Percentiles rank a stretch among this genome's conserved stretches.
phyloP scores from a whole-genome alignment of 352 stramenopile species.

The Pilasporangium apinafurcum region DNA sequence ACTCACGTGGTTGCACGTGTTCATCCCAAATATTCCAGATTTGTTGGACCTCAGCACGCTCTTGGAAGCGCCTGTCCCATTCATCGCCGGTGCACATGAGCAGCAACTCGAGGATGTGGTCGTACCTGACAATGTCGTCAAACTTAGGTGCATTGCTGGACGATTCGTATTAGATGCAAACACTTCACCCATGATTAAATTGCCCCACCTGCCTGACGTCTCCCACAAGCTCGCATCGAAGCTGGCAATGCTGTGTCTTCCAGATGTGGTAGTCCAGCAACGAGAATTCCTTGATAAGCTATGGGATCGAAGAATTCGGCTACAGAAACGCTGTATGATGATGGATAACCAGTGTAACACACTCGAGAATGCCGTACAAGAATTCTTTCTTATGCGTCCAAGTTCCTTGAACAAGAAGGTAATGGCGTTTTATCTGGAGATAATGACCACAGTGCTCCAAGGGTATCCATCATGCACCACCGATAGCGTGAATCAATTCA shows the following conservation, averaged over 20 bases:
- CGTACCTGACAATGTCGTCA: conserved; percentile 31
- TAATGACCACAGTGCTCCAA: conserved; percentile 11
- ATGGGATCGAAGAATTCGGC: conserved; percentile 36
- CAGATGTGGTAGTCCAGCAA: conserved; percentile 17
- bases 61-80: conserved; percentile 43
- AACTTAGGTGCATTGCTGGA: conserved; percentile 22
- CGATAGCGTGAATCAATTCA: conserved; percentile 6
- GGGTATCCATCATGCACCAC: conserved; percentile 11
- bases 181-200: not conserved
- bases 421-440: conserved; percentile 19
- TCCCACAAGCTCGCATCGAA: conserved; percentile 6
- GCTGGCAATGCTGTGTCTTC: conserved; percentile 10
- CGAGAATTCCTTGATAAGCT: conserved; percentile 37
- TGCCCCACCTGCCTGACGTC: conserved; percentile 9
- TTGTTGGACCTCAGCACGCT: conserved; percentile 41
- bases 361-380: not conserved
- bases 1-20: conserved; percentile 46
- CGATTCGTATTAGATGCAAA: conserved; percentile 13
- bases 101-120: conserved; percentile 20
- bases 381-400: conserved; percentile 11
- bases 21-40: conserved; percentile 42
- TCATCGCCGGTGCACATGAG: conserved; percentile 34
- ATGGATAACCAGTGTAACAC: too few relatives aligned
- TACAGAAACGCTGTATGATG: conserved; percentile 37
- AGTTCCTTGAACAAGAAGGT: conserved; percentile 18